Evolutionary conservation across 805 yeast genomes (phyloP).

Genomic region (Pichia deserticola): DNA sequence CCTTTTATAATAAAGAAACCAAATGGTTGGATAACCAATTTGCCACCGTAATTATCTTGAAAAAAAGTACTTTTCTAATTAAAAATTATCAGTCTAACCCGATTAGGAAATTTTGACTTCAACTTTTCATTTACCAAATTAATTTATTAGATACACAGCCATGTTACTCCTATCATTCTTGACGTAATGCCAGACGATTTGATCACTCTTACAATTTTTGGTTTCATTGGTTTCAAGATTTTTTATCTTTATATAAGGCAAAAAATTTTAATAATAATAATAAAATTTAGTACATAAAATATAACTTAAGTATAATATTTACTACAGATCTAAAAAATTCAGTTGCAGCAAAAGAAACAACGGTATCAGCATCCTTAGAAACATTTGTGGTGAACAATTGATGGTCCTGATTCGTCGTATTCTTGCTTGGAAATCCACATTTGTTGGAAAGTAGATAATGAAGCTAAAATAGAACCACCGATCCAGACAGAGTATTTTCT

Average conservation of each 20-base stretch:
- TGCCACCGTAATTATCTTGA: background rate
- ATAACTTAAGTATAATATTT: slow-evolving; percentile 1
- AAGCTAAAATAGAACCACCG: slow-evolving; percentile 99
- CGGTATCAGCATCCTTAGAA: slow-evolving; percentile 40
- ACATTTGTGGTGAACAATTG: slow-evolving; percentile 95
- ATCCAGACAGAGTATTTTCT: slow-evolving; percentile 99
- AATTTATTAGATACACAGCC: background rate
- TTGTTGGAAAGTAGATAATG: slow-evolving; percentile 99
- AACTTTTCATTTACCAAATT: background rate
- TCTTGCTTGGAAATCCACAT: slow-evolving; percentile 99
- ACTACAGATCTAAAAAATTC: background rate
- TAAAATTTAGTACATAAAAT: slow-evolving; percentile 2
- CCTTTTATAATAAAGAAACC: no score
- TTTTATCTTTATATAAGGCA: no score
- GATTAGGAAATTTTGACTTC: slow-evolving; percentile 1
- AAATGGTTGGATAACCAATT: background rate
- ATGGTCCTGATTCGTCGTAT: slow-evolving; percentile 99
- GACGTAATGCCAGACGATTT: no score
- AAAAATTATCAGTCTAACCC: slow-evolving; percentile 1
- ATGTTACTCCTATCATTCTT: no score
- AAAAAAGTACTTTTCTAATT: background rate
- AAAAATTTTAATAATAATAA: slow-evolving; percentile 1
- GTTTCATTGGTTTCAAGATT: no score
- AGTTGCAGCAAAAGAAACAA: background rate
- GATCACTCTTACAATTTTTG: no score